phyloP scores from a whole-genome alignment of 345 rosid genomes.

The Dimocarpus longan region DNA sequence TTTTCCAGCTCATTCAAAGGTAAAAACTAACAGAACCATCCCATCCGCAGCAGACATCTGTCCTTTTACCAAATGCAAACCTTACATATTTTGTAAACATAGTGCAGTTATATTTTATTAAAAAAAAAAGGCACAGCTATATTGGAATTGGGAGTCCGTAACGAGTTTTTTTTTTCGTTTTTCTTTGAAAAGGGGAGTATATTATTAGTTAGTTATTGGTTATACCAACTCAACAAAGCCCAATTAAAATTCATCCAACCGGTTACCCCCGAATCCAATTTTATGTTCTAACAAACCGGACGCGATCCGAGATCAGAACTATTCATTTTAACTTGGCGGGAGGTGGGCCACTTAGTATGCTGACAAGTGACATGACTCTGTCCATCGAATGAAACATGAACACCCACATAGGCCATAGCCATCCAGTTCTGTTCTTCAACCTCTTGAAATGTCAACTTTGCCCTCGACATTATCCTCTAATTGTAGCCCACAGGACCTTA shows the following conservation, averaged over 20 bases:
- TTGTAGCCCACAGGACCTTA: background rate
- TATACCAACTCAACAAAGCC: background rate
- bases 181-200: too few relatives aligned
- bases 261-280: background rate
- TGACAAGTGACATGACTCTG: constrained; percentile 11
- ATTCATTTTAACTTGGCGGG: background rate
- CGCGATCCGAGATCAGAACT: too few relatives aligned
- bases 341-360: background rate
- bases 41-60: too few relatives aligned
- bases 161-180: too few relatives aligned
- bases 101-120: too few relatives aligned
- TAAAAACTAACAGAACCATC: too few relatives aligned
- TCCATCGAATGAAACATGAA: too few relatives aligned
- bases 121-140: too few relatives aligned
- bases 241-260: background rate
- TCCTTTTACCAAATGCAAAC: too few relatives aligned
- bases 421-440: background rate
- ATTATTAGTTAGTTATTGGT: background rate
- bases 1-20: too few relatives aligned
- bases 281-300: background rate
- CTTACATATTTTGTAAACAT: too few relatives aligned
- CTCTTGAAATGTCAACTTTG: background rate
- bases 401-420: background rate
- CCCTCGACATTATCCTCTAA: background rate
- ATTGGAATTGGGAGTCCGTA: too few relatives aligned